Conservation (phyloP, 352 stramenopile genomes). For the Pythium myriotylum region DNA sequence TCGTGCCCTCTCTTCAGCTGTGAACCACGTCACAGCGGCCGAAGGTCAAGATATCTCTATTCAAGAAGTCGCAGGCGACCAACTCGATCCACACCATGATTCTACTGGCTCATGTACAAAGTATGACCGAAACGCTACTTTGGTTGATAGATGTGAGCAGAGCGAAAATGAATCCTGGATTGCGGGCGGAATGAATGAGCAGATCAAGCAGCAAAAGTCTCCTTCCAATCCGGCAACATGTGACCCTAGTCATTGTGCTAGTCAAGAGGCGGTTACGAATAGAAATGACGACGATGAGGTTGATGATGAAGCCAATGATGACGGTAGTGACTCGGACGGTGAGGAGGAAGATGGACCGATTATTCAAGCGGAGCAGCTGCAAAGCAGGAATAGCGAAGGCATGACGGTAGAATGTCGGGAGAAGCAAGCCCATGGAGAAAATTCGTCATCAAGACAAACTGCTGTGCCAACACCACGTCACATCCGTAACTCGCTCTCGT, state of each 20-base stretch:
- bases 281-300: neutral
- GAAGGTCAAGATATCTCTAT: neutral
- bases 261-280: too few relatives aligned
- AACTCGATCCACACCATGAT: neutral
- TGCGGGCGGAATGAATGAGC: too few relatives aligned
- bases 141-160: neutral
- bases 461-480: neutral
- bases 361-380: constrained; percentile 6
- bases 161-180: neutral
- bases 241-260: too few relatives aligned
- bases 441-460: neutral
- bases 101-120: neutral
- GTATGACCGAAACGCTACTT: neutral
- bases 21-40: constrained; percentile 4
- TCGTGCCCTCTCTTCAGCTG: neutral
- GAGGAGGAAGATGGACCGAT: constrained; percentile 1
- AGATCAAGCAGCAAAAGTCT: too few relatives aligned
- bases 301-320: constrained; percentile 37
- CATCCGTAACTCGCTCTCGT: neutral
- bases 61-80: too few relatives aligned
- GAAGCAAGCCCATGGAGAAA: neutral
- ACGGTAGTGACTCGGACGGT: constrained; percentile 45
- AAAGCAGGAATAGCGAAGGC: constrained; percentile 10
- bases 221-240: too few relatives aligned
- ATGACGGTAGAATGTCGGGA: neutral